Percentiles rank a stretch among this genome's conserved stretches.
These are phyloP conservation scores for Aspergillus pseudoglaucus DNA, from an alignment of 2,329 filamentous ascomycete species.

Conservation along the genomic window DNA sequence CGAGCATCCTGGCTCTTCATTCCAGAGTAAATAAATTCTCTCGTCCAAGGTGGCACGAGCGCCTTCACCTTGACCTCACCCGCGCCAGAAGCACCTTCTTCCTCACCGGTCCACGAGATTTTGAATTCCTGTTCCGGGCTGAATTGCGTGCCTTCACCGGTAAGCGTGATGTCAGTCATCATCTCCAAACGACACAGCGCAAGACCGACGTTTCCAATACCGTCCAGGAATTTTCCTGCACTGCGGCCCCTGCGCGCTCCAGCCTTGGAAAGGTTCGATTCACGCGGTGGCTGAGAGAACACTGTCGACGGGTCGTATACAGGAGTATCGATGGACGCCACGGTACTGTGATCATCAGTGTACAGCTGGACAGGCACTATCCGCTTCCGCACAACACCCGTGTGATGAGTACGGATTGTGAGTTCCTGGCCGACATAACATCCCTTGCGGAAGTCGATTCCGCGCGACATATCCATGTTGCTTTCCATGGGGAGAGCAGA, in stretches of 20 bases:
- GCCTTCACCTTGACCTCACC: conserved; percentile 60
- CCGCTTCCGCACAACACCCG: conserved; percentile 85
- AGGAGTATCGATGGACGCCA: conserved; percentile 45
- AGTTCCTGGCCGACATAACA: conserved; percentile 97
- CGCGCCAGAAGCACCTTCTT: conserved; percentile 32
- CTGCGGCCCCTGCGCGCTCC: conserved; percentile 54
- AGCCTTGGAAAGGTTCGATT: conserved; percentile 49
- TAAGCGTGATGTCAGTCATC: conserved; percentile 75
- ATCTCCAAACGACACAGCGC: conserved; percentile 80
- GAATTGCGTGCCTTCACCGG: conserved; percentile 58
- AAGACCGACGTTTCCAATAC: conserved; percentile 79
- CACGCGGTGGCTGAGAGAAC: conserved; percentile 27
- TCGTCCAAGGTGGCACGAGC: conserved; percentile 74
- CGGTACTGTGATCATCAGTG: conserved; percentile 35
- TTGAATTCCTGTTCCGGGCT: conserved; percentile 58
- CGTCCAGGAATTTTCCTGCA: conserved; percentile 72
- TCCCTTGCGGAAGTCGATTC: conserved; percentile 88
- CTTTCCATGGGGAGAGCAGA: conserved; percentile 75
- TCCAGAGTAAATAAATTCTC: conserved; percentile 37
- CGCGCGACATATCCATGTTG: conserved; percentile 80
- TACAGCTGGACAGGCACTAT: conserved; percentile 77
- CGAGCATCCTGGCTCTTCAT: conserved; percentile 24
- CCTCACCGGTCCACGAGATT: conserved; percentile 45
- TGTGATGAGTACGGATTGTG: conserved; percentile 91
- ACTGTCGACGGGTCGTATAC: conserved; percentile 25